Conservation (phyloP, 805 yeast genomes). For the Sporopachydermia lactativora region DNA sequence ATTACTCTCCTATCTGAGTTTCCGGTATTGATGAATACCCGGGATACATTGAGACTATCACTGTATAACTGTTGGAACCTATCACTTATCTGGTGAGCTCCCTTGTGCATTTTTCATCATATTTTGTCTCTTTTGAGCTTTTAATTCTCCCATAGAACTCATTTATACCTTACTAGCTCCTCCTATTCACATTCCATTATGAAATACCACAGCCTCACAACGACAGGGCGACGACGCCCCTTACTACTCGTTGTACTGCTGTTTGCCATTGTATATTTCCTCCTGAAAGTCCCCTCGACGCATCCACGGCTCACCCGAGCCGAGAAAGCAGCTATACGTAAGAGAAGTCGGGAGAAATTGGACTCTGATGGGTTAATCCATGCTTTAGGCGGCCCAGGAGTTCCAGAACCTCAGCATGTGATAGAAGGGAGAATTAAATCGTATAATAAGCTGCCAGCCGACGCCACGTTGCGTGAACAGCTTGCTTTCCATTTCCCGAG, state of each 20-base stretch:
- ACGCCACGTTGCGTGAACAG: slow-evolving; percentile 3
- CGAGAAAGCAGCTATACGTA: neutral
- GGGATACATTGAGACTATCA: too few species aligned
- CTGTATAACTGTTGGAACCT: too few species aligned
- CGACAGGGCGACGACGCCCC: too few species aligned
- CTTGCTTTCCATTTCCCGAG: slow-evolving; percentile 2
- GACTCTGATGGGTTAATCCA: neutral
- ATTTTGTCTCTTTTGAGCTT: too few species aligned
- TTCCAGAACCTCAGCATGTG: slow-evolving; percentile 1
- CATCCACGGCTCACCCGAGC: neutral
- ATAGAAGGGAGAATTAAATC: neutral
- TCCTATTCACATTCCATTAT: too few species aligned
- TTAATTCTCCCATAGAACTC: too few species aligned
- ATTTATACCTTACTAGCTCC: too few species aligned
- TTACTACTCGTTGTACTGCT: neutral
- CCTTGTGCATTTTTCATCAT: too few species aligned
- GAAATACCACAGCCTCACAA: too few species aligned
- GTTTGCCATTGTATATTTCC: neutral
- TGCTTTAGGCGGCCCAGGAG: slow-evolving; percentile 4
- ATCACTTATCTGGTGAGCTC: too few species aligned
- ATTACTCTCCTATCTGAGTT: too few species aligned
- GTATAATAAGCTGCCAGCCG: neutral
- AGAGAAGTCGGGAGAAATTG: neutral
- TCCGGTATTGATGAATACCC: too few species aligned
- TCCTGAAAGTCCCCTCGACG: neutral